phyloP scores from a whole-genome alignment of 208 protist species.

The Herpetomonas tarakana region DNA sequence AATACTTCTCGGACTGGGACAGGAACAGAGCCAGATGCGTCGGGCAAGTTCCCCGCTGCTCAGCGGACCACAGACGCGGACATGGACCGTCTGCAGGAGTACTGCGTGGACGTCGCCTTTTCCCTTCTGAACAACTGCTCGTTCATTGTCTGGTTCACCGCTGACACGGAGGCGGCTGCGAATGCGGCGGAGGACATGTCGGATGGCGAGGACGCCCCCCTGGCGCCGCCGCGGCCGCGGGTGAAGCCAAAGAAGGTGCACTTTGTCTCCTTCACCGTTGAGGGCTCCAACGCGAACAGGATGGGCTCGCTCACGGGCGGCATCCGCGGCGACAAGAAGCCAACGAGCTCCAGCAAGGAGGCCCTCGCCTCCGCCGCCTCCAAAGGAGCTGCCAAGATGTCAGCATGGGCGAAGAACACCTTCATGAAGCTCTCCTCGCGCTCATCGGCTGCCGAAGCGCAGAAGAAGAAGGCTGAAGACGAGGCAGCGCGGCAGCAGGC shows the following conservation, averaged over 20 bases:
- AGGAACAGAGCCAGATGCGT: no score
- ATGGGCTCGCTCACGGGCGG: constrained; percentile 31
- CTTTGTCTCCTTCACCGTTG: constrained; percentile 37
- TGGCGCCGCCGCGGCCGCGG: constrained; percentile 2
- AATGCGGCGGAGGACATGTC: background rate
- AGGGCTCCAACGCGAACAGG: constrained; percentile 44
- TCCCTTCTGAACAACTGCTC: constrained; percentile 43
- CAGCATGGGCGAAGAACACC: constrained; percentile 34
- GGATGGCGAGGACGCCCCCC: constrained; percentile 3
- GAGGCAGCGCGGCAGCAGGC: constrained; percentile 9
- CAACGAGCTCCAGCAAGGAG: constrained; percentile 57
- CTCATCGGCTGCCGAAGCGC: background rate
- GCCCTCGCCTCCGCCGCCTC: constrained; percentile 38
- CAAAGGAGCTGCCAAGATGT: constrained; percentile 41
- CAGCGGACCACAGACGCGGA: background rate
- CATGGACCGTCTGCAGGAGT: background rate
- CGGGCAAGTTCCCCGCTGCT: background rate
- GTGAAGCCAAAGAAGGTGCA: constrained; percentile 50
- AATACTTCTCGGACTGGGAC: no score
- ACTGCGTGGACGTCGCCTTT: constrained; percentile 23
- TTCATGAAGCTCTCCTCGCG: constrained; percentile 18
- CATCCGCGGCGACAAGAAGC: constrained; percentile 22
- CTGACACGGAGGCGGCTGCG: constrained; percentile 1
- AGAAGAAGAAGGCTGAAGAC: constrained; percentile 17
- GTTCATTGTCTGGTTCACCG: constrained; percentile 52